phyloP scores from a whole-genome alignment of 2,329 filamentous ascomycete genomes.

The Chrysoporthe deuterocubensis region DNA sequence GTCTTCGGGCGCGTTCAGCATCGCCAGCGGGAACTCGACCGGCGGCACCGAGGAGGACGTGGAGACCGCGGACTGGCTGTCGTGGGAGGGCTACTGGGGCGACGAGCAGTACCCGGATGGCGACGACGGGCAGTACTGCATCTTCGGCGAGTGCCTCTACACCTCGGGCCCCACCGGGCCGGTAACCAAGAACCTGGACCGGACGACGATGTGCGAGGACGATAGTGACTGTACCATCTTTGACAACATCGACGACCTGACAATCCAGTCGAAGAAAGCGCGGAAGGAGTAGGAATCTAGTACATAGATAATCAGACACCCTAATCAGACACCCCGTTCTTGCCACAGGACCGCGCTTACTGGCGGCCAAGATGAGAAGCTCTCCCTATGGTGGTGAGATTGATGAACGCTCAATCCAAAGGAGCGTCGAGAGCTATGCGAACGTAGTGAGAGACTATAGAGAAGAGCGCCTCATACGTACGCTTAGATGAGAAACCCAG shows the following conservation, averaged over 20 bases:
- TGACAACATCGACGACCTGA: slow-evolving; percentile 30
- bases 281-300: not conserved
- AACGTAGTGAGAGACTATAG: too few relatives aligned
- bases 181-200: slow-evolving; percentile 32
- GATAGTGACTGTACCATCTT: slow-evolving; percentile 29
- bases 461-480: too few relatives aligned
- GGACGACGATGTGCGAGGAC: slow-evolving; percentile 31
- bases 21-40: slow-evolving; percentile 21
- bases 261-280: slow-evolving; percentile 27
- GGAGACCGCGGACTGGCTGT: slow-evolving; percentile 30
- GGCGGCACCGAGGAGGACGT: slow-evolving; percentile 24
- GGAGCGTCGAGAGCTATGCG: not conserved
- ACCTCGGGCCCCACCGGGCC: slow-evolving; percentile 33
- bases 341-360: too few relatives aligned
- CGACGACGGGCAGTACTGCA: slow-evolving; percentile 31
- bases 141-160: slow-evolving; percentile 33
- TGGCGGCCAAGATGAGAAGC: too few relatives aligned
- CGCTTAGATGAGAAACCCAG: too few relatives aligned
- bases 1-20: slow-evolving; percentile 20
- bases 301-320: not conserved
- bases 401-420: too few relatives aligned
- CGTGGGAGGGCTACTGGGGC: slow-evolving; percentile 33
- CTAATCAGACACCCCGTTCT: too few relatives aligned
- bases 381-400: too few relatives aligned
- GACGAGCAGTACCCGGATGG: slow-evolving; percentile 31